phyloP scores from a whole-genome alignment of 2,329 filamentous ascomycete genomes.

The Fusarium annulatum region DNA sequence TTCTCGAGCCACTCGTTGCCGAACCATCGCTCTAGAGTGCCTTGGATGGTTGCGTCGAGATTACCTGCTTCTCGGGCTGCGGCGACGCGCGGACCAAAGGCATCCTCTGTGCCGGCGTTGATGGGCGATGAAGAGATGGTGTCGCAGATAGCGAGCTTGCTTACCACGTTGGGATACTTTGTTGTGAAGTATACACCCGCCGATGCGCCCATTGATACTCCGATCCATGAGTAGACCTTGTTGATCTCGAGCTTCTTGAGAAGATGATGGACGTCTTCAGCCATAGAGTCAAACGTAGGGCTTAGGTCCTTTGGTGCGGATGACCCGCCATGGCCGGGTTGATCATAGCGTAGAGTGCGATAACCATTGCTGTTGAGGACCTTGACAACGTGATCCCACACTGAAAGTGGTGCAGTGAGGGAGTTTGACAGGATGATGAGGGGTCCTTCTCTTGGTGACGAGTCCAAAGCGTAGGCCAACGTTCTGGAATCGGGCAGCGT shows the following conservation, averaged over 20 bases:
- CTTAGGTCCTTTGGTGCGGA: constrained; percentile 48
- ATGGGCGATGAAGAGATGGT: constrained; percentile 54
- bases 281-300: constrained; percentile 54
- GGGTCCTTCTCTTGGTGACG: constrained; percentile 39
- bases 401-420: constrained; percentile 49
- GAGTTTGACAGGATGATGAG: constrained; percentile 55
- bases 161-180: constrained; percentile 52
- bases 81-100: constrained; percentile 51
- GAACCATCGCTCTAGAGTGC: constrained; percentile 57
- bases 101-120: constrained; percentile 50
- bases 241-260: constrained; percentile 48
- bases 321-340: constrained; percentile 57
- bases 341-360: constrained; percentile 56
- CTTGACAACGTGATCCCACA: constrained; percentile 55
- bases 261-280: constrained; percentile 52
- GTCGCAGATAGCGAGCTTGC: constrained; percentile 54
- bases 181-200: constrained; percentile 54
- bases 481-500: constrained; percentile 45
- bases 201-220: constrained; percentile 59
- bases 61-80: constrained; percentile 49
- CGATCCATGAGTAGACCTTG: constrained; percentile 55
- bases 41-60: constrained; percentile 47
- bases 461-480: constrained; percentile 47
- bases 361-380: constrained; percentile 50
- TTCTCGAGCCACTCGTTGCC: constrained; percentile 50